Base-by-base conservation (phyloP, 1,139 yeast species). In the Suzukiozyma palmioleophila region DNA sequence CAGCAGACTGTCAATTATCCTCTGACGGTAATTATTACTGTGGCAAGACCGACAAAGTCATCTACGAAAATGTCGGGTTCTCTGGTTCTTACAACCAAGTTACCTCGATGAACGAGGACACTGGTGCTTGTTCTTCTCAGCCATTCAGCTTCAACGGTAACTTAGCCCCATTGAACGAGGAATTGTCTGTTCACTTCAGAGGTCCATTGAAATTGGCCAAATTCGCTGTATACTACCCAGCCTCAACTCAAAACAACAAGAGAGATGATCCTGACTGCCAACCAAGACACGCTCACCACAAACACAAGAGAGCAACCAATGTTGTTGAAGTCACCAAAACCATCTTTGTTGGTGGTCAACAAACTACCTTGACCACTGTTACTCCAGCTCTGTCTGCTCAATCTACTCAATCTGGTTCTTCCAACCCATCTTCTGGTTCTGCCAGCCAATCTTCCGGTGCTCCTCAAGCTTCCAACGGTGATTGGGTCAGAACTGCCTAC, bases 11-110 rank as follows among this genome's bases (percentile, higher is more conserved):
- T 26, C 29, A 22, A 25, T 33, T 33, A 11, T 24, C 29, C 10
- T 26, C 30, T n/a, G 46, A 42, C 14, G 96, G 96, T 48, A 88
- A 87, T 75, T 85, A 83, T 72, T 89, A 84, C 76, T 88, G 97
- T 67, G 64, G 75, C 48, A 61, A 77, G 47, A 85, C 88, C 43
- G 55, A 66, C 45, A 88, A 86, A 50, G 75, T 90, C 49, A 67
- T 73, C 44, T 92, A 85, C 71, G 53, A 71, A 41, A 79, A 79
- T 47, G 75, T 84, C 36, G 94, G 94, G 3, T 84, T 70, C 54
- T 64, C 75, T 9, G 94, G 94, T 35, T 60, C 74, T 36, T 85
- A 77, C 61, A 64, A 62, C 43, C 80, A 81, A 36, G 86, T 85
- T 40, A 73, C 77, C 52, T 64, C 68, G 26, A 69, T 70, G 62